These are phyloP conservation scores for Tetrapisispora phaffii DNA, from an alignment of 805 yeast species.

Conservation along the genomic window DNA sequence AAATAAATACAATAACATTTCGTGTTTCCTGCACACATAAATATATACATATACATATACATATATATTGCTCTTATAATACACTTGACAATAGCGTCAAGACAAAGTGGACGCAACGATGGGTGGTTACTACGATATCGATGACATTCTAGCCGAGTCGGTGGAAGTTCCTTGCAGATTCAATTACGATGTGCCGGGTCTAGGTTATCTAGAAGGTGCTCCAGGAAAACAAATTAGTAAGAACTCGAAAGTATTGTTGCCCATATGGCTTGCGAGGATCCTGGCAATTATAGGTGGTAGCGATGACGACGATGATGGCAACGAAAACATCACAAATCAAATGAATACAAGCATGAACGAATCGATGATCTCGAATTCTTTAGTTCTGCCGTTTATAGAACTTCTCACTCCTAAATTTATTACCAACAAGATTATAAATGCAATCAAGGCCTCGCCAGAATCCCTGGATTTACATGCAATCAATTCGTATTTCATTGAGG, in stretches of 20 bases:
- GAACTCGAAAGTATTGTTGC: slow-evolving; percentile 63
- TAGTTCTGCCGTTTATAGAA: slow-evolving; percentile 44
- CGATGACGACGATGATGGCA: slow-evolving; percentile 15
- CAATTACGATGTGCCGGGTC: slow-evolving; percentile 67
- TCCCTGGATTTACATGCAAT: slow-evolving; percentile 59
- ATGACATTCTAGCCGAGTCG: slow-evolving; percentile 62
- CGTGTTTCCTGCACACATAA: no score
- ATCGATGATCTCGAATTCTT: background rate
- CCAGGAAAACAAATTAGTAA: slow-evolving; percentile 48
- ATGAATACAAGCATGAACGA: slow-evolving; percentile 1
- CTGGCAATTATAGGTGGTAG: slow-evolving; percentile 43
- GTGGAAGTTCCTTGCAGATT: slow-evolving; percentile 73
- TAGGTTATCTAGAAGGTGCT: slow-evolving; percentile 79
- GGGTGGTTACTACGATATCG: slow-evolving; percentile 58
- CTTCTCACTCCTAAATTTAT: slow-evolving; percentile 65
- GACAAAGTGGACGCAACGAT: background rate
- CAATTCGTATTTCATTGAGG: slow-evolving; percentile 54
- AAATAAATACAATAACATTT: no score
- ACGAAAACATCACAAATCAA: slow-evolving; percentile 23
- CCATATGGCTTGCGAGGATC: slow-evolving; percentile 80
- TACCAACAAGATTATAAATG: slow-evolving; percentile 57
- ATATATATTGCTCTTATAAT: no score
- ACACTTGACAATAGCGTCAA: no score
- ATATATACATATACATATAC: no score
- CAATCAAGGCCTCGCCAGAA: slow-evolving; percentile 63